phyloP scores from a whole-genome alignment of 768 basidiomycete species.

The Chalciporus sphaerocephalus region DNA sequence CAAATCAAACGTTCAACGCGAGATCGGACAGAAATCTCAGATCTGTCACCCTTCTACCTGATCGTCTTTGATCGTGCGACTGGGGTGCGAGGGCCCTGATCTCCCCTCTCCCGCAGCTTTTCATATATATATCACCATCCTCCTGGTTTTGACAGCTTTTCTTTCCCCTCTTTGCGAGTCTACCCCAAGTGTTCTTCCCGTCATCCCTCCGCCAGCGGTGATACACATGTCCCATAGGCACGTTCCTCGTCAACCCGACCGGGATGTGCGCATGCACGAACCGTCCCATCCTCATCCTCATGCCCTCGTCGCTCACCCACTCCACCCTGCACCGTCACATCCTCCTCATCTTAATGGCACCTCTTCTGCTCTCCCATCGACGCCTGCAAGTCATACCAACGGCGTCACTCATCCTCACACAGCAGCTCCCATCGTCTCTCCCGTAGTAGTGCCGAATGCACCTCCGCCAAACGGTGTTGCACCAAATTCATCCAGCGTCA shows the following conservation, averaged over 20 bases:
- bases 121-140: conserved; percentile 58
- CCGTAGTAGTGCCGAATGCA: conserved; percentile 39
- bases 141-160: conserved; percentile 41
- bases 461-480: conserved; percentile 26
- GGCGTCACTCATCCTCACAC: conserved; percentile 37
- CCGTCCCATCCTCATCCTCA: conserved; percentile 41
- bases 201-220: conserved; percentile 19
- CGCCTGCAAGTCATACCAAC: conserved; percentile 43
- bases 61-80: conserved; percentile 65
- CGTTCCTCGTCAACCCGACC: conserved; percentile 53
- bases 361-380: conserved; percentile 38
- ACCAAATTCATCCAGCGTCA: conserved; percentile 37
- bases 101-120: conserved; percentile 38
- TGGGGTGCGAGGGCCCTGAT: conserved; percentile 42
- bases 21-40: conserved; percentile 41
- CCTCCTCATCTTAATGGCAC: conserved; percentile 54
- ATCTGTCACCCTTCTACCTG: conserved; percentile 35
- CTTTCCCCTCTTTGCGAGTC: conserved; percentile 42
- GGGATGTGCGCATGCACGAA: conserved; percentile 65
- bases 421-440: conserved; percentile 41
- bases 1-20: conserved; percentile 39
- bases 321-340: conserved; percentile 31
- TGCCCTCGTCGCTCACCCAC: conserved; percentile 39
- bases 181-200: conserved; percentile 27
- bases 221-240: conserved; percentile 57